Evolutionary conservation across 2,329 filamentous ascomycete genomes (phyloP), one percentile per base, ranked within the genome.

Genomic region (Colletotrichum simmondsii): DNA sequence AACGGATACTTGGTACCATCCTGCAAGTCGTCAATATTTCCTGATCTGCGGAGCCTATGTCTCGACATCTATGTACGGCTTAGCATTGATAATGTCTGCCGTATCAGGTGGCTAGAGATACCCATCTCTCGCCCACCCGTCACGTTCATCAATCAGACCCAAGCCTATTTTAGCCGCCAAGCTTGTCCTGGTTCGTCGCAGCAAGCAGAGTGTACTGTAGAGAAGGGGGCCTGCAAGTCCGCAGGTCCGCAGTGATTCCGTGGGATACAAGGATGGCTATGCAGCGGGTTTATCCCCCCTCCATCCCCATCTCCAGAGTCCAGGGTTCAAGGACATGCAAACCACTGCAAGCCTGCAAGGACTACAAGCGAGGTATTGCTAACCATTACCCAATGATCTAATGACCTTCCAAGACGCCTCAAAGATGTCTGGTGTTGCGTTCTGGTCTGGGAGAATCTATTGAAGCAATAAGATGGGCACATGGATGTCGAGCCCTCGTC

Each of bases 161-260:
- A 35, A 30, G n/a, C 32, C 24, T 57, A 49, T 56, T 53, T 58
- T 52, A 61, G 49, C 63, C 49, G 49, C 16, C n/a, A 52, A 35
- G 68, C 68, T 35, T 67, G 68, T 67, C 63, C 68, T 62, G 57
- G 63, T 71, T 35, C 24, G 16, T 64, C 60, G 42, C 30, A 32
- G 57, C 57, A 61, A 12, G 32, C 32, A 35, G 32, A 35, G 32
- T 49, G 19, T 28, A 28, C 4, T 28, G 26, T 26, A 24, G 42
- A 30, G 42, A 52, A 26, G 22, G 52, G 42, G 35, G 19, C 11
- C 42, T 11, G 16, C 42, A 62, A 14, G 37, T 16, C 37, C 26
- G 60, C 19, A 16, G 35, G 59, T 37, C 26, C 66, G 35, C 59
- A 2, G n/a, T 19, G 60, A 26, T 37, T 30, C 49, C 26, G 53